These are phyloP conservation scores for Candida ascalaphidarum DNA, from an alignment of 805 yeast genomes.

Conservation along the genomic window DNA sequence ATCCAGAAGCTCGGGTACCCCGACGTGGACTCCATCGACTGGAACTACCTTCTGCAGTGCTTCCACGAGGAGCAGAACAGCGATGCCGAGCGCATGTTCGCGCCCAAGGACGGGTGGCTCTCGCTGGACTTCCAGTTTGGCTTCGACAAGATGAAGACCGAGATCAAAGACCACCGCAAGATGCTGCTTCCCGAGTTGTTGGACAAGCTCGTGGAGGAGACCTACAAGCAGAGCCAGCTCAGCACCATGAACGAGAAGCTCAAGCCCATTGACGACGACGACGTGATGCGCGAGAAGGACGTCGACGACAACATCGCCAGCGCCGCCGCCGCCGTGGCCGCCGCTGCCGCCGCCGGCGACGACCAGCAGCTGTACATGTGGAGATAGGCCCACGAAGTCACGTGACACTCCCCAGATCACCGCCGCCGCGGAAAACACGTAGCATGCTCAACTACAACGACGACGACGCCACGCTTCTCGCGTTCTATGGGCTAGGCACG, in stretches of 20 bases:
- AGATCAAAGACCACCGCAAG: slow-evolving; percentile 35
- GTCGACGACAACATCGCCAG: slow-evolving; percentile 21
- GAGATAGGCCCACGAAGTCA: too few species aligned
- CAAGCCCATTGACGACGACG: neutral
- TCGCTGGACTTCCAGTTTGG: slow-evolving; percentile 54
- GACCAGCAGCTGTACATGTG: slow-evolving; percentile 4
- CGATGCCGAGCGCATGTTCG: slow-evolving; percentile 4
- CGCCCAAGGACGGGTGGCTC: slow-evolving; percentile 31
- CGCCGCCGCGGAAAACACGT: too few species aligned
- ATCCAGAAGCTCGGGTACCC: slow-evolving; percentile 17
- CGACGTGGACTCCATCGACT: slow-evolving; percentile 20
- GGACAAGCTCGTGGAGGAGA: slow-evolving; percentile 6
- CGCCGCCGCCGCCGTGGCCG: slow-evolving; percentile 32
- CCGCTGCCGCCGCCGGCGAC: slow-evolving; percentile 19
- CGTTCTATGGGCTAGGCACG: slow-evolving; percentile 20
- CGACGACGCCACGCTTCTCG: slow-evolving; percentile 15
- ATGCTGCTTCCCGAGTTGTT: slow-evolving; percentile 6
- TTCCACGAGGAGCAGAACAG: slow-evolving; percentile 16
- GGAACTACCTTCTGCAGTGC: slow-evolving; percentile 23
- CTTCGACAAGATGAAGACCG: slow-evolving; percentile 50
- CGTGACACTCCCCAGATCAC: too few species aligned
- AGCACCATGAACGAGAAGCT: neutral
- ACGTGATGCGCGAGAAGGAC: slow-evolving; percentile 1
- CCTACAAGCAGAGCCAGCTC: slow-evolving; percentile 3
- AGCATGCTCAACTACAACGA: slow-evolving; percentile 24